Conservation (phyloP, 163 green algal genomes). For the Volvox carteri region DNA sequence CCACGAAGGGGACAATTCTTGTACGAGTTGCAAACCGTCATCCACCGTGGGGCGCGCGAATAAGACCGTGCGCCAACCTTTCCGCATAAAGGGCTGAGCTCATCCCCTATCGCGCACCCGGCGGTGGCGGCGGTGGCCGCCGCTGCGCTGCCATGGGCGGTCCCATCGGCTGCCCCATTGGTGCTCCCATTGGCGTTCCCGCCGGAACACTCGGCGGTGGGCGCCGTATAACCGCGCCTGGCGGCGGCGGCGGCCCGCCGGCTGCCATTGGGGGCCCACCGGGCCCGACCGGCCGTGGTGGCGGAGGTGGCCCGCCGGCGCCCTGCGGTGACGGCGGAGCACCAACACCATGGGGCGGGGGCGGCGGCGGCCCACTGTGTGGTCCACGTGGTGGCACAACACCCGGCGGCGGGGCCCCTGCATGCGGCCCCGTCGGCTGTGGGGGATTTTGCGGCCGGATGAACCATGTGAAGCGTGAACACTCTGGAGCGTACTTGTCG, state of each 20-base stretch:
- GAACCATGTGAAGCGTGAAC: conserved; percentile 46
- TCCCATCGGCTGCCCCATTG: conserved; percentile 22
- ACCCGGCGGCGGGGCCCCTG: background rate
- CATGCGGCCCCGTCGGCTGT: background rate
- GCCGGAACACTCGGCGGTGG: conserved; percentile 14
- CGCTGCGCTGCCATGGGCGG: conserved; percentile 44
- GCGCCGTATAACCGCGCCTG: background rate
- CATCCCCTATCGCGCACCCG: conserved; percentile 8
- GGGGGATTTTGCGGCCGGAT: conserved; percentile 8
- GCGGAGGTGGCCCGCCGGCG: background rate
- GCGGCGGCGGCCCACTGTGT: background rate
- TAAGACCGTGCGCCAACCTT: no score
- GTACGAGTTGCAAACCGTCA: no score
- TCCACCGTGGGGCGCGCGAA: no score
- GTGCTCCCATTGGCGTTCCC: background rate
- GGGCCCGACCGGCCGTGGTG: background rate
- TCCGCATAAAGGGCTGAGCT: no score
- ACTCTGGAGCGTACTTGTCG: conserved; percentile 50
- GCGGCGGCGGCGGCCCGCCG: background rate
- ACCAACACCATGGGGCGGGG: background rate
- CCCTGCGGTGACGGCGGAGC: background rate
- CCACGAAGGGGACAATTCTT: no score
- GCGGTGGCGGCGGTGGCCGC: conserved; percentile 40
- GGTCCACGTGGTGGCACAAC: background rate
- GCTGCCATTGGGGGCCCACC: background rate